Conservation (phyloP, 139 green algal genomes). For the Limnomonas spitsbergensis region DNA sequence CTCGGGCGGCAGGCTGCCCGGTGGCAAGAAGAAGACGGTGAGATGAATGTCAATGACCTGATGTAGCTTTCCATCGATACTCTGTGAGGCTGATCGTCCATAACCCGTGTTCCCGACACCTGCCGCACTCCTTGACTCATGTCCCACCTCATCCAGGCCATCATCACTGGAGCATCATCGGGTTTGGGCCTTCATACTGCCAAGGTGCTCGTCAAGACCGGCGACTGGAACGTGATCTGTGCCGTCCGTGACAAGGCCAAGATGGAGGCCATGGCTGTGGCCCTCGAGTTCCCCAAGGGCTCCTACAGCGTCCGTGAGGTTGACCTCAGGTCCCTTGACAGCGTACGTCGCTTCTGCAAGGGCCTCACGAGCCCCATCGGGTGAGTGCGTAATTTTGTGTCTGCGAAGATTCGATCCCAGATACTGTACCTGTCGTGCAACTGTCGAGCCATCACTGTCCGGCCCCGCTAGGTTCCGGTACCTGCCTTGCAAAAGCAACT, state of each 20-base stretch:
- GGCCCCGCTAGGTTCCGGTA: too few species aligned
- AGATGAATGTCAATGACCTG: too few species aligned
- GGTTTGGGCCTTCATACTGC: constrained; percentile 78
- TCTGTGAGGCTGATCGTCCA: too few species aligned
- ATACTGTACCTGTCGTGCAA: too few species aligned
- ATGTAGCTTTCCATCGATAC: too few species aligned
- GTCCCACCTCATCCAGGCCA: constrained; percentile 9
- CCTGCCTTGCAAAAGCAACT: too few species aligned
- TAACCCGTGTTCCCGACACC: not conserved
- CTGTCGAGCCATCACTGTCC: too few species aligned
- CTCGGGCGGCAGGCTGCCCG: constrained; percentile 1
- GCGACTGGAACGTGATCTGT: constrained; percentile 77
- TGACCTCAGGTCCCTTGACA: constrained; percentile 79
- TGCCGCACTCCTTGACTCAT: not conserved
- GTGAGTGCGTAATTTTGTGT: not conserved
- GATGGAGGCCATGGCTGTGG: constrained; percentile 1
- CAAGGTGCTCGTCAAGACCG: constrained; percentile 61
- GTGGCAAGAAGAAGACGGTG: constrained; percentile 46
- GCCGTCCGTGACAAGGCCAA: constrained; percentile 14
- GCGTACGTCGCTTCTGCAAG: constrained; percentile 70
- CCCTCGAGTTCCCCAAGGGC: constrained; percentile 13
- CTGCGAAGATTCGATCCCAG: too few species aligned
- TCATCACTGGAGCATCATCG: constrained; percentile 89
- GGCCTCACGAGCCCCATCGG: constrained; percentile 4
- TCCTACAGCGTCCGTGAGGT: constrained; percentile 77